These are phyloP conservation scores for Pseudogymnoascus sp. DNA, from an alignment of 2,329 filamentous ascomycete genomes.

Conservation along the genomic window DNA sequence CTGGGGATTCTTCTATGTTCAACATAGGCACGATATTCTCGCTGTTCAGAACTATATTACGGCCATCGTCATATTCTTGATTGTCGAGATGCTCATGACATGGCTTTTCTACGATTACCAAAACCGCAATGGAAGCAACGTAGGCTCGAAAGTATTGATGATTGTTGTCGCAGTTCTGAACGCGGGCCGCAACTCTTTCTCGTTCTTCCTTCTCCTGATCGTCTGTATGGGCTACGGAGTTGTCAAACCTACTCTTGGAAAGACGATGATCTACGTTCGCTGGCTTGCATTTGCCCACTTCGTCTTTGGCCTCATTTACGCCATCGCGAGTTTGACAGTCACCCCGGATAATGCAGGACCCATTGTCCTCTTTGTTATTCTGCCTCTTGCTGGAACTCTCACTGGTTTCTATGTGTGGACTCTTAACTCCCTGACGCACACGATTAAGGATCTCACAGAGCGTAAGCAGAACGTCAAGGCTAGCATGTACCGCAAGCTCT, in stretches of 20 bases:
- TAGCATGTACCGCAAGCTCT: conserved; percentile 93
- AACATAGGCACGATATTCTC: conserved; percentile 87
- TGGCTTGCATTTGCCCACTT: conserved; percentile 89
- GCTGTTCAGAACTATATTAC: conserved; percentile 99
- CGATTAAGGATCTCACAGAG: conserved; percentile 91
- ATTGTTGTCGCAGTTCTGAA: conserved; percentile 89
- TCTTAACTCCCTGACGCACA: conserved; percentile 85
- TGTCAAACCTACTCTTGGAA: conserved; percentile 84
- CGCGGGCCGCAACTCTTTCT: conserved; percentile 91
- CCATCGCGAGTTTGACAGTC: conserved; percentile 78
- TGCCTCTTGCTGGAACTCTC: conserved; percentile 82
- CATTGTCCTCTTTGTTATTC: conserved; percentile 82
- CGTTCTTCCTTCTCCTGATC: conserved; percentile 94
- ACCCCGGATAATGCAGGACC: conserved; percentile 85
- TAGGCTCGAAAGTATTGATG: conserved; percentile 76
- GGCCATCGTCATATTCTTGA: conserved; percentile 86
- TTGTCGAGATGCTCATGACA: conserved; percentile 94
- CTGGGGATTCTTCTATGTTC: conserved; percentile 93
- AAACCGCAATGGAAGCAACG: conserved; percentile 78
- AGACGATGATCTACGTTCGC: conserved; percentile 89
- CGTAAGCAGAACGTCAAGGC: conserved; percentile 92
- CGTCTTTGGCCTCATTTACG: conserved; percentile 87
- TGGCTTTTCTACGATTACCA: conserved; percentile 99
- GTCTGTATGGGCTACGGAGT: conserved; percentile 99
- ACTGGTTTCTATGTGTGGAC: conserved; percentile 99